Evolutionary conservation across 805 yeast genomes (phyloP).

Genomic region (Metschnikowia cubensis): DNA sequence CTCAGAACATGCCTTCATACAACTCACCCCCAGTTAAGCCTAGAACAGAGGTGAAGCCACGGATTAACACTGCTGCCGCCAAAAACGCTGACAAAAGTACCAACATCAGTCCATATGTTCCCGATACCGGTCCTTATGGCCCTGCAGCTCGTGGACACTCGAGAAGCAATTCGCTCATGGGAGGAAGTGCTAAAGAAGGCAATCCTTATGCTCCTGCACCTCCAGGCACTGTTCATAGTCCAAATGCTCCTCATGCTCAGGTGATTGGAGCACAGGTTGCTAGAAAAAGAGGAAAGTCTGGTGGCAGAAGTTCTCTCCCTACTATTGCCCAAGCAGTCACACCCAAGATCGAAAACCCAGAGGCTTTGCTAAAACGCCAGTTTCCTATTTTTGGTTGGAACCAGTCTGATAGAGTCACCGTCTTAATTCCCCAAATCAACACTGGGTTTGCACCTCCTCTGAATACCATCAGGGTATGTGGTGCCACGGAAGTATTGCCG

Average conservation of each 20-base stretch:
- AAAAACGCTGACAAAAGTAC: constrained; percentile 20
- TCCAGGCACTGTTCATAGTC: constrained; percentile 5
- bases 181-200: constrained; percentile 36
- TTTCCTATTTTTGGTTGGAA: constrained; percentile 75
- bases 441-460: constrained; percentile 31
- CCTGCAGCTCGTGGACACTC: constrained; percentile 38
- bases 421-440: constrained; percentile 22
- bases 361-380: constrained; percentile 54
- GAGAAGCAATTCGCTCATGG: constrained; percentile 38
- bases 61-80: constrained; percentile 25
- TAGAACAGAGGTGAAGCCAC: constrained; percentile 7
- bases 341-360: constrained; percentile 43
- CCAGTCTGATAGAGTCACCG: constrained; percentile 25
- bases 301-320: constrained; percentile 7
- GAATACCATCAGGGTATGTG: constrained; percentile 33
- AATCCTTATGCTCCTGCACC: constrained; percentile 41
- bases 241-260: constrained; percentile 17
- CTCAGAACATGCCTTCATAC: not conserved
- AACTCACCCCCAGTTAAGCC: not conserved
- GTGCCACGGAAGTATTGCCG: constrained; percentile 17
- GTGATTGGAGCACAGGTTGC: constrained; percentile 3
- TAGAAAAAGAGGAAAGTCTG: constrained; percentile 12
- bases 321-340: constrained; percentile 5
- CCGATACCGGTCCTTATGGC: constrained; percentile 43
- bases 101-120: constrained; percentile 39